These are phyloP conservation scores for Beta lomatogona DNA, from an alignment of 179 eudicot genomes.

Conservation along the genomic window DNA sequence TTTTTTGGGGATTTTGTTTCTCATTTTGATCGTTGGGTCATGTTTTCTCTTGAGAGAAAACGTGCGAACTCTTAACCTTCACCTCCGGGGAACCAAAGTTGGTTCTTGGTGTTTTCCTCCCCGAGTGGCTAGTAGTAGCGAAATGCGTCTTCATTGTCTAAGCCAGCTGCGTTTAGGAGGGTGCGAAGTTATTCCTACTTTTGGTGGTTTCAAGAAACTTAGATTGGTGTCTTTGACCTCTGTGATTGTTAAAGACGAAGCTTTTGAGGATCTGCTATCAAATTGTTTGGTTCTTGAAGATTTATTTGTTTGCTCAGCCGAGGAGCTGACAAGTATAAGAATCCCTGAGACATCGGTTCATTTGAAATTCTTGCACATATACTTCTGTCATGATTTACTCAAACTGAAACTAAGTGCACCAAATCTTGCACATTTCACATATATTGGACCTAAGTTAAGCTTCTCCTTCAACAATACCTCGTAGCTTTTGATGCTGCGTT, in stretches of 20 bases:
- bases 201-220: slow-evolving; percentile 26
- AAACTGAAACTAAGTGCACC: not conserved
- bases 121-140: not conserved
- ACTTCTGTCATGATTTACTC: not conserved
- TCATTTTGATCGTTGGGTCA: slow-evolving; percentile 15
- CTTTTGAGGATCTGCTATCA: slow-evolving; percentile 20
- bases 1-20: not conserved
- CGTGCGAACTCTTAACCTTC: slow-evolving; percentile 14
- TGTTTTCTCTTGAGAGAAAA: slow-evolving; percentile 16
- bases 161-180: slow-evolving; percentile 18
- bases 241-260: not conserved
- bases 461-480: no score
- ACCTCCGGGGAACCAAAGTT: not conserved
- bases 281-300: slow-evolving; percentile 22
- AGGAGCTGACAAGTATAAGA: not conserved
- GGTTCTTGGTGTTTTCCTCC: slow-evolving; percentile 26
- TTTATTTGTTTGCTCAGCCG: slow-evolving; percentile 18
- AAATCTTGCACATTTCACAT: no score
- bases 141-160: not conserved
- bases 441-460: no score
- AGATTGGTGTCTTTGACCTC: slow-evolving; percentile 3
- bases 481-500: not conserved
- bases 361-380: slow-evolving; percentile 22
- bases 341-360: slow-evolving; percentile 6
- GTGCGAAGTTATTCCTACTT: slow-evolving; percentile 13